A percentile compares a stretch with the other conserved stretches of the same genome.
These are phyloP conservation scores for Fusarium cyanostomum DNA, from an alignment of 2,329 filamentous ascomycete genomes.

Conservation along the genomic window DNA sequence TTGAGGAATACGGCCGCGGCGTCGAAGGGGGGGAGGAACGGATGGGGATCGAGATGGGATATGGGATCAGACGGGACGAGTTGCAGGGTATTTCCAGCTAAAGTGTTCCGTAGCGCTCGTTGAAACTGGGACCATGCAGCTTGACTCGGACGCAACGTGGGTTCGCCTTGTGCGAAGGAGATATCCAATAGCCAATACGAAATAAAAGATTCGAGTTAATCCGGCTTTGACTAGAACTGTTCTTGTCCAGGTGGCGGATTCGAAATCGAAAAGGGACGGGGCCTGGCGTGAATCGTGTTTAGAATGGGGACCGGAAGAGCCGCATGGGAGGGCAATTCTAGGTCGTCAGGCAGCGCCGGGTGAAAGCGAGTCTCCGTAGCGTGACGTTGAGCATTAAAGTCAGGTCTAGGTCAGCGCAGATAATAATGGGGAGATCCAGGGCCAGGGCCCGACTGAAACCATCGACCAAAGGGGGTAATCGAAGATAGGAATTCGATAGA, in stretches of 20 bases:
- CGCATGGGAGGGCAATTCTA: conserved; percentile 24
- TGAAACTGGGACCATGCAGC: conserved; percentile 9
- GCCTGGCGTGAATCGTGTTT: conserved; percentile 14
- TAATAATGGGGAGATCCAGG: conserved; percentile 14
- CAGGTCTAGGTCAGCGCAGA: conserved; percentile 23
- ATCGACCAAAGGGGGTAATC: conserved; percentile 6
- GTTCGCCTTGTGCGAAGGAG: conserved; percentile 2
- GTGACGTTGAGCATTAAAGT: conserved; percentile 4
- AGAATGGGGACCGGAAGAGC: conserved; percentile 32
- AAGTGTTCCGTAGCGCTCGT: conserved; percentile 9
- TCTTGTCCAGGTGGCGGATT: conserved; percentile 24
- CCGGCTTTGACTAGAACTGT: conserved; percentile 8
- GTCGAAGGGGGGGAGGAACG: conserved; percentile 23
- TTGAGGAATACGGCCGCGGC: conserved; percentile 26
- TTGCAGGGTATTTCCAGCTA: conserved; percentile 37
- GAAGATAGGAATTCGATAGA: not conserved
- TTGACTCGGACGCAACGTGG: conserved; percentile 21
- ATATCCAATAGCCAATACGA: conserved; percentile 3
- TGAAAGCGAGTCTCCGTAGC: not conserved
- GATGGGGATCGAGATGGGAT: conserved; percentile 35
- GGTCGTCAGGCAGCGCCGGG: conserved; percentile 13
- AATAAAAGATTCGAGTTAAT: conserved; percentile 9
- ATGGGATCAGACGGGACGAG: conserved; percentile 32
- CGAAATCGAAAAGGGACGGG: conserved; percentile 11
- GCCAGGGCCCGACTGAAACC: conserved; percentile 23